Percentiles rank a stretch among this genome's conserved stretches.
Conservation (phyloP, 306 rosid genomes). For the Cucumis hystrix region DNA sequence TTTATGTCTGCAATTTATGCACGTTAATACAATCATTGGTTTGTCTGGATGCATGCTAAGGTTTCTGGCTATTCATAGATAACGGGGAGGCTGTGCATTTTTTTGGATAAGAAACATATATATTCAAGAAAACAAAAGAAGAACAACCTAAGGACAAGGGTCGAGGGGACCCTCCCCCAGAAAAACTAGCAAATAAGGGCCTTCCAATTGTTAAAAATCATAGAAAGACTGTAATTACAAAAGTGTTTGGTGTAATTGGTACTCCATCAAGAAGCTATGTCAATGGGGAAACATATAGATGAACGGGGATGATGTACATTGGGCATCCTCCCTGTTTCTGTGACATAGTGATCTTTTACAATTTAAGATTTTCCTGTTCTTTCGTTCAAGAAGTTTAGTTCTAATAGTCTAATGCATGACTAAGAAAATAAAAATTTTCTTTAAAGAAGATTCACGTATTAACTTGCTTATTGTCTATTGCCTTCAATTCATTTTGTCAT, state of each 20-base stretch:
- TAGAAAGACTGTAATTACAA: too few species aligned
- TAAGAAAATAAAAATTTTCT: background rate
- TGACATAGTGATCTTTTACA: background rate
- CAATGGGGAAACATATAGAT: too few species aligned
- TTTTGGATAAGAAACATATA: too few species aligned
- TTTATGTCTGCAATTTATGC: background rate
- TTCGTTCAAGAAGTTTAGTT: background rate
- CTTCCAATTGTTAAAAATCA: too few species aligned
- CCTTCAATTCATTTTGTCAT: slow-evolving; percentile 10
- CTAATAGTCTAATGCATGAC: background rate
- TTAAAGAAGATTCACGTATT: background rate
- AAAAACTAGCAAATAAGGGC: too few species aligned
- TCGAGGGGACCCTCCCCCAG: too few species aligned
- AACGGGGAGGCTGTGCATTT: background rate
- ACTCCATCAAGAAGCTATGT: too few species aligned
- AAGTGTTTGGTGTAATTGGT: too few species aligned
- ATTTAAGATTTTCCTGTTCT: background rate
- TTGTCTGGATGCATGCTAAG: background rate
- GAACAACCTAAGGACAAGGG: too few species aligned
- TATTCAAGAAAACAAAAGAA: too few species aligned
- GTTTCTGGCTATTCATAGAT: background rate
- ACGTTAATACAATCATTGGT: background rate
- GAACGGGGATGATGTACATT: background rate
- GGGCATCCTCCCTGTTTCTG: background rate
- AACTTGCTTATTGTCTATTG: background rate